These are phyloP conservation scores for Phalaenopsis equestris DNA, from an alignment of 106 monocot species.

Conservation along the genomic window DNA sequence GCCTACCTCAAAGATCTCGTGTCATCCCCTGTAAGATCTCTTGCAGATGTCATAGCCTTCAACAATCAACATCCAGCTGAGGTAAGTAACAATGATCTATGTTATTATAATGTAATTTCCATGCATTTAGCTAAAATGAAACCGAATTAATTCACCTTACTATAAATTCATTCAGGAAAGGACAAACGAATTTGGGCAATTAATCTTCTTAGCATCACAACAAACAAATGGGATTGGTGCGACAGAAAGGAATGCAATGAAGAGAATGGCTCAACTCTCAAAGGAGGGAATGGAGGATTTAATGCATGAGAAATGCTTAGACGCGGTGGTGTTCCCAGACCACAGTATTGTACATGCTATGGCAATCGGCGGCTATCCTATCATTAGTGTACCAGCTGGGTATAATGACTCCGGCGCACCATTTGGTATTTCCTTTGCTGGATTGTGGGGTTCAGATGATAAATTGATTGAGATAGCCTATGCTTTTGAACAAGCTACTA, in stretches of 20 bases:
- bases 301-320: constrained; percentile 22
- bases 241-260: constrained; percentile 1
- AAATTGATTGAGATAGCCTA: constrained; percentile 43
- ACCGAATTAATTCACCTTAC: not conserved
- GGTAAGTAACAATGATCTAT: constrained; percentile 17
- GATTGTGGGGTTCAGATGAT: constrained; percentile 33
- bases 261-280: constrained; percentile 12
- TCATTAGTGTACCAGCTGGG: constrained; percentile 35
- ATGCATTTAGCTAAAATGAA: not conserved
- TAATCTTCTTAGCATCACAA: constrained; percentile 17
- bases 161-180: constrained; percentile 16
- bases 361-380: constrained; percentile 35
- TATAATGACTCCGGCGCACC: constrained; percentile 15
- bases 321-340: constrained; percentile 26
- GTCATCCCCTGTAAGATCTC: constrained; percentile 45
- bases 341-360: not conserved
- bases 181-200: constrained; percentile 22
- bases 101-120: not conserved
- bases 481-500: constrained; percentile 42
- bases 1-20: constrained; percentile 41
- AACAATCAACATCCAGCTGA: constrained; percentile 36
- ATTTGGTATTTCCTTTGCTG: constrained; percentile 32
- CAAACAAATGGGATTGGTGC: constrained; percentile 20
- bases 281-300: constrained; percentile 27
- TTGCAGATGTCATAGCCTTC: constrained; percentile 55